Percentiles rank a stretch among this genome's conserved stretches.
Conservation (phyloP, 1,284 basidiomycete genomes). For the Cryptococcus sp. region DNA sequence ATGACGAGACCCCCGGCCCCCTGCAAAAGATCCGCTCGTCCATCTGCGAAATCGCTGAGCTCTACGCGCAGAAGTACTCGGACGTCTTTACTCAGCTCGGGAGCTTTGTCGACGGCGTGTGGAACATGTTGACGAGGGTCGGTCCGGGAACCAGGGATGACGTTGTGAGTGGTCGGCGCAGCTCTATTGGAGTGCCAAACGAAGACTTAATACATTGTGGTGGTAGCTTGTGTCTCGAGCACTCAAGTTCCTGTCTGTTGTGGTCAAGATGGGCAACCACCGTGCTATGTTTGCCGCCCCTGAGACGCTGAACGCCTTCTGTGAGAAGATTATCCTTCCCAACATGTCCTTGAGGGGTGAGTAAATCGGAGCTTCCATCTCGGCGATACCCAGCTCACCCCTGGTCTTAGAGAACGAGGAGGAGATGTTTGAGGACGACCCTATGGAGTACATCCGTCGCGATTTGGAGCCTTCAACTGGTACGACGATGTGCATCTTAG, state of each 20-base stretch:
- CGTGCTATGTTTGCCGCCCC: slow-evolving; percentile 58
- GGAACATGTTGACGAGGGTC: slow-evolving; percentile 75
- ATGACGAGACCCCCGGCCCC: slow-evolving; percentile 76
- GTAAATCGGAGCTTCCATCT: slow-evolving; percentile 18
- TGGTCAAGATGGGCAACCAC: slow-evolving; percentile 82
- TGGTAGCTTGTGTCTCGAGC: slow-evolving; percentile 84
- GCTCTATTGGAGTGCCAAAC: neutral
- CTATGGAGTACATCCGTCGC: slow-evolving; percentile 88
- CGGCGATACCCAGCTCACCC: neutral
- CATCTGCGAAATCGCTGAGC: slow-evolving; percentile 88
- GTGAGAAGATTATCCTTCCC: slow-evolving; percentile 87
- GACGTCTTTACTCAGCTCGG: slow-evolving; percentile 80
- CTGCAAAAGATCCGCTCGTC: slow-evolving; percentile 82
- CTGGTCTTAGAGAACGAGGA: neutral
- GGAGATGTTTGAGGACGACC: slow-evolving; percentile 89
- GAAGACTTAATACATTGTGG: neutral
- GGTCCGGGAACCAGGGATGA: slow-evolving; percentile 69
- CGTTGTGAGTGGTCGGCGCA: slow-evolving; percentile 55
- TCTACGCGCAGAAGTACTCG: slow-evolving; percentile 87
- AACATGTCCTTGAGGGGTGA: slow-evolving; percentile 76
- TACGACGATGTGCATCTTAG: slow-evolving; percentile 13
- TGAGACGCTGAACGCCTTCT: slow-evolving; percentile 76
- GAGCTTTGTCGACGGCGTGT: slow-evolving; percentile 83
- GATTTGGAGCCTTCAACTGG: slow-evolving; percentile 61
- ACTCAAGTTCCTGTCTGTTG: slow-evolving; percentile 85